Evolutionary conservation across 2,329 filamentous ascomycete genomes (phyloP), one percentile per base, ranked within the genome.

Genomic region (Exophiala sp.): DNA sequence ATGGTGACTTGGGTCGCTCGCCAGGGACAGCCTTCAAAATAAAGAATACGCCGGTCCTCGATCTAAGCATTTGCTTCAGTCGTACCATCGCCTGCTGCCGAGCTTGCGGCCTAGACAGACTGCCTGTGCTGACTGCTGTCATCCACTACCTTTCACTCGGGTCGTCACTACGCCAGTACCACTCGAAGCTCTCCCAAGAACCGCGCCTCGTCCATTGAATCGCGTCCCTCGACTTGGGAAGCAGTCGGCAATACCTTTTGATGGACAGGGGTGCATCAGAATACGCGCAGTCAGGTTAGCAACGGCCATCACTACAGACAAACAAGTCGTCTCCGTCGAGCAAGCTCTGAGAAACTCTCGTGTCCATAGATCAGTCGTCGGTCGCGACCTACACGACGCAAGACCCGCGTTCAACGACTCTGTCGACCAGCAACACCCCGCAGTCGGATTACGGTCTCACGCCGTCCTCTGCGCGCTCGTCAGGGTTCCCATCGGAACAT

Each of bases 281-380:
- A 71, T 89, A 86, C 75, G 80, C 84, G 81, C 85, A 88, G 81
- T 81, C 85, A 88, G 85, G 85, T 88, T 88, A 87, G 85, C 82
- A 67, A 77, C 70, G 29, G 19, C 81, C 82, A 81, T 73, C 77
- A 79, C 68, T 75, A 73, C 77, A 76, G 19, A 24, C 70, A 77
- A 77, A 71, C 78, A 74, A 74, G 76, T 81, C 76, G 73, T 50
- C 45, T 46, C 44, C 16, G 16, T 37, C 40, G 51, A 59, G 27
- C 59, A 53, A 42, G 23, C 55, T 55, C 56, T 61, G 46, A 58
- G 45, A 56, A 48, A 38, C 21, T 45, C 38, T 47, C 38, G 37
- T 53, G 19, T 49, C 44, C 38, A 82, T 86, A 93, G 90, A 95
- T 85, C 87, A 88, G 79, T 79, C 85, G 73, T 87, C 89, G 86